A percentile compares a stretch with the other conserved stretches of the same genome.
Conservation (phyloP, 371 early-diverging fungal genomes). For the Capillidium heterosporum region DNA sequence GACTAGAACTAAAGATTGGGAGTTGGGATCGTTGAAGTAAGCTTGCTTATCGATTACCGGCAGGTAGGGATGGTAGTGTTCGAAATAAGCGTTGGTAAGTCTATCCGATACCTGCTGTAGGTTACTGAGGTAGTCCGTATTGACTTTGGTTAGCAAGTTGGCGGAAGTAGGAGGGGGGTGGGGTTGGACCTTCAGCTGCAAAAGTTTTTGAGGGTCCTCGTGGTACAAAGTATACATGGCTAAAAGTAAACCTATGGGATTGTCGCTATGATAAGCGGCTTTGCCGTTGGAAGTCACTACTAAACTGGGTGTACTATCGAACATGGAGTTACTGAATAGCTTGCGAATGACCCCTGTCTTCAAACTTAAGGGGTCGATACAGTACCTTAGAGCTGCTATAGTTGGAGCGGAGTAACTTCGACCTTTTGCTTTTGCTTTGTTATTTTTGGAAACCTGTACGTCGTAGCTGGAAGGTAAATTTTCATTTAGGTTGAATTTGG, state of each 20-base stretch:
- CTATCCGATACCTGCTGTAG: neutral
- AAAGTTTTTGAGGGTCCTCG: neutral
- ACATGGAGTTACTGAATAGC: neutral
- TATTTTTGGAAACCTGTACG: neutral
- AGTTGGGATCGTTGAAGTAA: neutral
- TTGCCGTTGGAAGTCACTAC: neutral
- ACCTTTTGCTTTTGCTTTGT: neutral
- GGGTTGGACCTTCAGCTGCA: no score
- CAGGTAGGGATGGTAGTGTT: neutral
- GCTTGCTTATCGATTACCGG: neutral
- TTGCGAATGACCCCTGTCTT: neutral
- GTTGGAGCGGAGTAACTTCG: no score
- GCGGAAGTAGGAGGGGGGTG: no score
- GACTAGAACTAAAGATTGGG: neutral
- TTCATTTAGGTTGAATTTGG: neutral
- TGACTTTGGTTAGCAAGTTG: no score
- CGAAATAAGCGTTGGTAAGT: neutral
- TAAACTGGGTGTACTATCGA: neutral
- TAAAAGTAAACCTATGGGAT: conserved; percentile 1
- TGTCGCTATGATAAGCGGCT: neutral
- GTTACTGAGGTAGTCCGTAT: no score
- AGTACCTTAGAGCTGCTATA: no score
- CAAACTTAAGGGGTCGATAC: neutral
- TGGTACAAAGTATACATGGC: conserved; percentile 4
- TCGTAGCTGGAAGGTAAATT: neutral